These are phyloP conservation scores for Chloranthus sessilifolius DNA, from an alignment of 164 flowering plant genomes.

Conservation along the genomic window DNA sequence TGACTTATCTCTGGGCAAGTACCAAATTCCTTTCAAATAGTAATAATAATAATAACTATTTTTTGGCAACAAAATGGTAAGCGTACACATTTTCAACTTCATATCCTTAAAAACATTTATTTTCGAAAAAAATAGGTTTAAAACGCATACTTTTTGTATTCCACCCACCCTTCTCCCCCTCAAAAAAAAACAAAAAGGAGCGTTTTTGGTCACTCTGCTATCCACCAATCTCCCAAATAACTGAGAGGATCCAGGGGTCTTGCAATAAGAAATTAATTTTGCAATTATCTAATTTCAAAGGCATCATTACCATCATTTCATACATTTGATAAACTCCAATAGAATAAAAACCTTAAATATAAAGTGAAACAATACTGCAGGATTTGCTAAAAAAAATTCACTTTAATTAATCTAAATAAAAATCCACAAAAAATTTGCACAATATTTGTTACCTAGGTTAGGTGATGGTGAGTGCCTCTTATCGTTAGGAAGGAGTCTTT, in stretches of 20 bases:
- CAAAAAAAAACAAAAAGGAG: no score
- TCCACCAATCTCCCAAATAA: no score
- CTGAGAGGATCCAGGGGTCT: no score
- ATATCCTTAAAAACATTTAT: not conserved
- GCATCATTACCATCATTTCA: no score
- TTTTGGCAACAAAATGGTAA: not conserved
- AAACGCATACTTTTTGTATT: no score
- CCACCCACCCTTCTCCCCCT: no score
- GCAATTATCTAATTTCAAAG: no score
- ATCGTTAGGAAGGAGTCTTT: constrained; percentile 18
- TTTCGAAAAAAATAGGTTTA: no score
- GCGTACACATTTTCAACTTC: not conserved
- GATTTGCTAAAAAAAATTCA: not conserved
- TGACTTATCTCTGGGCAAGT: not conserved
- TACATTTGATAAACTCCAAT: no score
- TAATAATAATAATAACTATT: not conserved
- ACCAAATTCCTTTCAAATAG: not conserved
- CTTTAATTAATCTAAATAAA: not conserved
- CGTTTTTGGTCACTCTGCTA: no score
- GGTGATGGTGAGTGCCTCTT: constrained; percentile 42
- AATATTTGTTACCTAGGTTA: constrained; percentile 37
- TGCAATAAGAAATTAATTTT: no score
- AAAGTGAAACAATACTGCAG: not conserved
- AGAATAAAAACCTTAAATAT: no score
- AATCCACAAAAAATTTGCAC: not conserved